Evolutionary conservation across 768 basidiomycete genomes (phyloP).

Genomic region (Coprinopsis strossmayeri): DNA sequence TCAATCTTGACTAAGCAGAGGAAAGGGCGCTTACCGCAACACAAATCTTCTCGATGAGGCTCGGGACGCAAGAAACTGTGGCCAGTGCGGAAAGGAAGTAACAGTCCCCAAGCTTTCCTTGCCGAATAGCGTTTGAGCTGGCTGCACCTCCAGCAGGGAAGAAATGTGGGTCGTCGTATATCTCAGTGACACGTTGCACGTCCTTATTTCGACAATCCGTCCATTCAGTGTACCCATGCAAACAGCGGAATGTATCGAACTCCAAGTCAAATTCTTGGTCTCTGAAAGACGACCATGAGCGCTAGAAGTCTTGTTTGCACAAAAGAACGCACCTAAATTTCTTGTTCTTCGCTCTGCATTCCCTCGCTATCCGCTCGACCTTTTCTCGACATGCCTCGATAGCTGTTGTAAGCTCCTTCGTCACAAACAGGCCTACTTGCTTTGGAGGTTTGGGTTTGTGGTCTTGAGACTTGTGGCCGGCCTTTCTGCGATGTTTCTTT

Average conservation of each 20-base stretch:
- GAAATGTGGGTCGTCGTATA: slow-evolving; percentile 46
- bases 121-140: slow-evolving; percentile 37
- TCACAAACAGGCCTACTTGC: too few relatives aligned
- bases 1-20: neutral
- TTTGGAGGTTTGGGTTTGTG: too few relatives aligned
- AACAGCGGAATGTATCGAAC: slow-evolving; percentile 1
- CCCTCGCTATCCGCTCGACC: too few relatives aligned
- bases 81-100: slow-evolving; percentile 49
- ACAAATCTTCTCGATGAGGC: slow-evolving; percentile 45
- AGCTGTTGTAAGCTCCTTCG: too few relatives aligned
- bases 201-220: slow-evolving; percentile 19
- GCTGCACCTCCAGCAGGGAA: slow-evolving; percentile 33
- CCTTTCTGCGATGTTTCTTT: too few relatives aligned
- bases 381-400: too few relatives aligned
- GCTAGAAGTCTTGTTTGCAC: too few relatives aligned
- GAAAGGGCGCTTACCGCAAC: slow-evolving; percentile 22
- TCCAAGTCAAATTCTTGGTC: slow-evolving; percentile 4
- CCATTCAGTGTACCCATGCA: slow-evolving; percentile 1
- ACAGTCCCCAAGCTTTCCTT: slow-evolving; percentile 47
- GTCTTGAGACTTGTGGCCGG: too few relatives aligned
- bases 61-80: slow-evolving; percentile 35
- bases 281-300: too few relatives aligned
- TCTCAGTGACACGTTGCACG: slow-evolving; percentile 38
- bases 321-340: too few relatives aligned
- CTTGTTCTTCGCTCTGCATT: too few relatives aligned